phyloP scores from a whole-genome alignment of 768 basidiomycete genomes.

The Sarcodon aspratus region DNA sequence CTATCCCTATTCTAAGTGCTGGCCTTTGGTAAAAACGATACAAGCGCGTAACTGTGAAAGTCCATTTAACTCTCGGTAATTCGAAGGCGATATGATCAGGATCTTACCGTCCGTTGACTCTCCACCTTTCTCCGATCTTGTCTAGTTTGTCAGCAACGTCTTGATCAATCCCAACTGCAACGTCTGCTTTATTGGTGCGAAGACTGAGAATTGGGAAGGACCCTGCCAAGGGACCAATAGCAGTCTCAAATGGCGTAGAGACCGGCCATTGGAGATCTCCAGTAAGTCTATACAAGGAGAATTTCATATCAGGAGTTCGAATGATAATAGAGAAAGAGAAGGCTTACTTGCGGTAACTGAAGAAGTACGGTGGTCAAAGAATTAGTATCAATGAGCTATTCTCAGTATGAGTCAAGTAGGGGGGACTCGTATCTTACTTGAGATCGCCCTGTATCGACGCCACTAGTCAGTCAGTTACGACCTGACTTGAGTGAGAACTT shows the following conservation, averaged over 20 bases:
- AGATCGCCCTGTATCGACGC: slow-evolving; percentile 56
- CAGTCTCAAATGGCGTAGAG: slow-evolving; percentile 60
- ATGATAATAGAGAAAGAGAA: not conserved
- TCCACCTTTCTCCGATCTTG: slow-evolving; percentile 56
- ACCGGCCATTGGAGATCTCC: slow-evolving; percentile 86
- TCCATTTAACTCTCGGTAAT: too few species aligned
- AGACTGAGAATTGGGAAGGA: slow-evolving; percentile 76
- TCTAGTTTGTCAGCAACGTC: slow-evolving; percentile 63
- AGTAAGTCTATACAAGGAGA: slow-evolving; percentile 49
- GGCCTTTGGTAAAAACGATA: too few species aligned
- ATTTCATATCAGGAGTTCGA: not conserved
- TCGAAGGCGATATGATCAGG: too few species aligned
- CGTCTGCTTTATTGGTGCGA: slow-evolving; percentile 93
- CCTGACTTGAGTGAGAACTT: not conserved
- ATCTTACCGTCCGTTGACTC: slow-evolving; percentile 66
- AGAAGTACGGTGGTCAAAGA: not conserved
- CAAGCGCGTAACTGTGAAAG: too few species aligned
- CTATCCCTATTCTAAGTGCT: too few species aligned
- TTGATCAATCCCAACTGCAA: slow-evolving; percentile 70
- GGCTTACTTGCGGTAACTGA: slow-evolving; percentile 75
- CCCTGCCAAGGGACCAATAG: slow-evolving; percentile 70
- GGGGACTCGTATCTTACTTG: slow-evolving; percentile 51
- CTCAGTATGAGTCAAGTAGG: not conserved
- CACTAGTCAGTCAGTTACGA: not conserved
- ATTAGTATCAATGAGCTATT: not conserved